Percentiles rank a stretch among this genome's conserved stretches.
phyloP scores from a whole-genome alignment of 108 stramenopile species.

The Parmales sp. region DNA sequence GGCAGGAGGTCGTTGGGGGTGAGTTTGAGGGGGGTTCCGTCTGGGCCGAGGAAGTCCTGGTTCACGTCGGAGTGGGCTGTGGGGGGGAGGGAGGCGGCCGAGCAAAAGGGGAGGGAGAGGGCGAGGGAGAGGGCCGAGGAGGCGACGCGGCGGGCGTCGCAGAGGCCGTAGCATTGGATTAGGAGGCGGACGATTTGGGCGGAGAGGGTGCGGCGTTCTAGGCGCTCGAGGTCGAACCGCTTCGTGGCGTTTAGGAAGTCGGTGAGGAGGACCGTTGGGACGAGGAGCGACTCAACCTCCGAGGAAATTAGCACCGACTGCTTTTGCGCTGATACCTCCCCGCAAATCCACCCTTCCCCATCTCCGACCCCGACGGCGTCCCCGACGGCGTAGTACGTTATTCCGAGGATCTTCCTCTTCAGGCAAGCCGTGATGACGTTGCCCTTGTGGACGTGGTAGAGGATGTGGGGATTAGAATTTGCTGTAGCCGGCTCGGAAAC shows the following conservation, averaged over 20 bases:
- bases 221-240: neutral
- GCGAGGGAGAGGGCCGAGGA: too few relatives aligned
- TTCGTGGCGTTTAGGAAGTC: neutral
- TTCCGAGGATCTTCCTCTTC: neutral
- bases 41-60: neutral
- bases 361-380: too few relatives aligned
- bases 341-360: neutral
- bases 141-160: neutral
- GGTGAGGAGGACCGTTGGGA: neutral
- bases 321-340: neutral
- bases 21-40: neutral
- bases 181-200: neutral
- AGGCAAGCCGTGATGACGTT: neutral
- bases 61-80: neutral
- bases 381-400: neutral
- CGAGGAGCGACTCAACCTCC: neutral
- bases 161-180: neutral
- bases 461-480: neutral
- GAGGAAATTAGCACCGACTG: neutral
- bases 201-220: neutral
- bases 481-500: neutral
- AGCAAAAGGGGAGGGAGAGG: too few relatives aligned
- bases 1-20: neutral
- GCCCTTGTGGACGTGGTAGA: neutral
- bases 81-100: too few relatives aligned